Conservation (phyloP, 352 stramenopile genomes). For the Globisporangium carolinianum region DNA sequence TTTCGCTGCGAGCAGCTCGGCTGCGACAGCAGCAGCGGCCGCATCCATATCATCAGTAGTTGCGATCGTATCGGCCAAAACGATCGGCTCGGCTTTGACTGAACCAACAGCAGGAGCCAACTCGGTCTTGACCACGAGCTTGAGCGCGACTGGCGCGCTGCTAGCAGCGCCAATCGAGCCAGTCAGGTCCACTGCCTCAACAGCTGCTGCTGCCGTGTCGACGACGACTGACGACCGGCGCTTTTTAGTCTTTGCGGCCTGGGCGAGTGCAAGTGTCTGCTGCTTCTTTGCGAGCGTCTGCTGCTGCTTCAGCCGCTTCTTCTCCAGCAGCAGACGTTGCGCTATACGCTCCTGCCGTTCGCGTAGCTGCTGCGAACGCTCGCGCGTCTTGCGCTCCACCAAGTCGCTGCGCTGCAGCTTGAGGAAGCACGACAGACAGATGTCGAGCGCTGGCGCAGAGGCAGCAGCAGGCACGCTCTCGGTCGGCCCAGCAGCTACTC, state of each 20-base stretch:
- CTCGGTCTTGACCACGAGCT: background rate
- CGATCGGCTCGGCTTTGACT: too few species aligned
- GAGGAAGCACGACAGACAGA: conserved; percentile 67
- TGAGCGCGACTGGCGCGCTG: background rate
- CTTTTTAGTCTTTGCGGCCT: conserved; percentile 24
- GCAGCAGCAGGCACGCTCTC: background rate
- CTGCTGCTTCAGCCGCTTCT: conserved; percentile 40
- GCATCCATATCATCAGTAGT: background rate
- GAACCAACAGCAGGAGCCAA: too few species aligned
- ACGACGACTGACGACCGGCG: conserved; percentile 15
- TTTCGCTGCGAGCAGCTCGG: background rate
- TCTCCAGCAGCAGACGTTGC: conserved; percentile 19
- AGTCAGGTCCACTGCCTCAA: background rate
- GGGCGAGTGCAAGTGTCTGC: conserved; percentile 21
- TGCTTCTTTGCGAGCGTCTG: conserved; percentile 58
- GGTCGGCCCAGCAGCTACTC: background rate
- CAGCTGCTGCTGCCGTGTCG: background rate
- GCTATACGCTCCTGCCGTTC: conserved; percentile 21
- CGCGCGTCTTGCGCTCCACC: conserved; percentile 45
- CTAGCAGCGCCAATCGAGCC: too few species aligned
- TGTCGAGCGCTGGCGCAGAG: conserved; percentile 21
- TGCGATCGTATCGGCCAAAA: background rate
- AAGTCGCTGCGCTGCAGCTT: conserved; percentile 61
- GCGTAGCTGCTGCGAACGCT: conserved; percentile 27
- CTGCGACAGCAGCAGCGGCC: background rate